These are phyloP conservation scores for Bathelium albidoporum DNA, from an alignment of 495 filamentous ascomycete species.

Conservation along the genomic window DNA sequence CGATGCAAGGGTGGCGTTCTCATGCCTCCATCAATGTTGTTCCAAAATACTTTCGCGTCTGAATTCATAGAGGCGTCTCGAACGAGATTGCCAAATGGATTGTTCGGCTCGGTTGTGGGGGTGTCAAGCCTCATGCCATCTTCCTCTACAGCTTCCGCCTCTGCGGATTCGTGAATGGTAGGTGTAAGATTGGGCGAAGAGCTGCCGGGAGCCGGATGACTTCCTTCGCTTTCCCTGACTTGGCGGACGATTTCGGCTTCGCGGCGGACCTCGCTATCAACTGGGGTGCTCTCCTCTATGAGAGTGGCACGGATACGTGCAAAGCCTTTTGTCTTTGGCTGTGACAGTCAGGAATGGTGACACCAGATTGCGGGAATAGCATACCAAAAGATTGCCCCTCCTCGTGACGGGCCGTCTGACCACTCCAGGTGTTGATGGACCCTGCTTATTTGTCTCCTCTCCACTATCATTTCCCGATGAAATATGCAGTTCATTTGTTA, in stretches of 20 bases:
- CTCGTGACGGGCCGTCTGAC: slow-evolving; percentile 67
- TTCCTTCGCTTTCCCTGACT: slow-evolving; percentile 62
- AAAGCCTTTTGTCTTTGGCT: slow-evolving; percentile 93
- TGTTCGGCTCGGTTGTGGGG: slow-evolving; percentile 24
- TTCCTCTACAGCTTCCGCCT: slow-evolving; percentile 52
- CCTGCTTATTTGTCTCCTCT: slow-evolving; percentile 48
- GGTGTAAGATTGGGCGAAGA: slow-evolving; percentile 32
- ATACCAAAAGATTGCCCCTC: slow-evolving; percentile 76
- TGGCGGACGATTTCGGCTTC: slow-evolving; percentile 93
- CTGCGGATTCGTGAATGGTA: slow-evolving; percentile 27
- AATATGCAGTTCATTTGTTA: slow-evolving; percentile 75
- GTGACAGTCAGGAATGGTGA: slow-evolving; percentile 1
- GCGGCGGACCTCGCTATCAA: slow-evolving; percentile 79
- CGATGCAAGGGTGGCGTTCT: slow-evolving; percentile 56
- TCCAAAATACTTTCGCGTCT: slow-evolving; percentile 69
- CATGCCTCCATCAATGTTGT: slow-evolving; percentile 54
- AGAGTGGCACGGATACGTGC: slow-evolving; percentile 85
- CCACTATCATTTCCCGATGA: slow-evolving; percentile 70
- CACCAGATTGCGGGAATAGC: slow-evolving; percentile 19
- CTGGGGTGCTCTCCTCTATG: slow-evolving; percentile 71
- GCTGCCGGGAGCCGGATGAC: slow-evolving; percentile 36
- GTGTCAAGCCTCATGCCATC: slow-evolving; percentile 47
- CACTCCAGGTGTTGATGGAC: slow-evolving; percentile 43
- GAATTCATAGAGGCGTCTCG: slow-evolving; percentile 56
- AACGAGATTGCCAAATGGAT: slow-evolving; percentile 44